Conservation (phyloP, 495 filamentous ascomycete genomes). For the Tetracladium marchalianum region DNA sequence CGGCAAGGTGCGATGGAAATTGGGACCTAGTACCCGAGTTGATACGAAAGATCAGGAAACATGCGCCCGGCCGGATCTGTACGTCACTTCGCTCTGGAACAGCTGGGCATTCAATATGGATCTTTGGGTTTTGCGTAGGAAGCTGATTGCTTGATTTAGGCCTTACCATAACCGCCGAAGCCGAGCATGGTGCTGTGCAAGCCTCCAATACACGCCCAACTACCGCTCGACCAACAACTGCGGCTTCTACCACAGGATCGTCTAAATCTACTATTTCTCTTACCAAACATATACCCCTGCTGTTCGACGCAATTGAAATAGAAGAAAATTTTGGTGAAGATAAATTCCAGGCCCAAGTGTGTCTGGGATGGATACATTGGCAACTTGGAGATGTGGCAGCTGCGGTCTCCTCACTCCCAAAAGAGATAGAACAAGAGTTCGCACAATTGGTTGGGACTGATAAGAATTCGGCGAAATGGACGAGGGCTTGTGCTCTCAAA, state of each 20-base stretch:
- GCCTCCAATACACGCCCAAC: conserved; percentile 33
- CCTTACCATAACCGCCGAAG: conserved; percentile 62
- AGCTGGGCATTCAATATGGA: neutral
- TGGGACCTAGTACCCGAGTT: conserved; percentile 90
- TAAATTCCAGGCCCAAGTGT: conserved; percentile 67
- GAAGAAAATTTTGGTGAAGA: conserved; percentile 43
- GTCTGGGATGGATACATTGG: conserved; percentile 77
- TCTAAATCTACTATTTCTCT: conserved; percentile 16
- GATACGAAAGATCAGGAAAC: conserved; percentile 83
- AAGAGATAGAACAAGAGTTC: conserved; percentile 43
- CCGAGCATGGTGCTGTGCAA: conserved; percentile 52
- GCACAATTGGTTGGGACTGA: conserved; percentile 37
- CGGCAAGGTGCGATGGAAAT: conserved; percentile 73
- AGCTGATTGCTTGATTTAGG: conserved; percentile 37
- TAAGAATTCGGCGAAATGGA: conserved; percentile 53
- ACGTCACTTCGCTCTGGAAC: conserved; percentile 22
- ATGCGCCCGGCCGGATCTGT: conserved; percentile 83
- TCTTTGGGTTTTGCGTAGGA: neutral
- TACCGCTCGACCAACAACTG: conserved; percentile 30
- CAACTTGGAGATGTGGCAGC: conserved; percentile 54
- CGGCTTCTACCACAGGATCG: conserved; percentile 7
- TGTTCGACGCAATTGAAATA: conserved; percentile 55
- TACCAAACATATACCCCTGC: conserved; percentile 46
- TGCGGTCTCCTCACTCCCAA: conserved; percentile 52
- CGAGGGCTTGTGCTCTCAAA: conserved; percentile 69